These are phyloP conservation scores for Podospora comata DNA, from an alignment of 495 filamentous ascomycete genomes.

Conservation along the genomic window DNA sequence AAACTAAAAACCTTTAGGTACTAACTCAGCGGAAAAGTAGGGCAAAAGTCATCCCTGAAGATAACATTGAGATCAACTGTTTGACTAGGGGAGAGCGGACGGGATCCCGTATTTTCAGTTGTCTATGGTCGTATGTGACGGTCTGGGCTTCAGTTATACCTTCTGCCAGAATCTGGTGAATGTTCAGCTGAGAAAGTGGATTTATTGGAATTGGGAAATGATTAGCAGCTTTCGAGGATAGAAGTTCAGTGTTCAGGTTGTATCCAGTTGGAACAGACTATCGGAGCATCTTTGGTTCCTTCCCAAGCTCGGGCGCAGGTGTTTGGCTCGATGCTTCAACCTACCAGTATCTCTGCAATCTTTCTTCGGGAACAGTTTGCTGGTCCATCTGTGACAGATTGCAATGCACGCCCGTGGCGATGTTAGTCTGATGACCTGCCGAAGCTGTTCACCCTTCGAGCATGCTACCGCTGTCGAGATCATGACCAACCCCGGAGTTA, in stretches of 20 bases:
- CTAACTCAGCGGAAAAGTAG: too few species aligned
- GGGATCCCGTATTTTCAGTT: conserved; percentile 43
- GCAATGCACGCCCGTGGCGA: neutral
- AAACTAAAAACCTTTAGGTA: too few species aligned
- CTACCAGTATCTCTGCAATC: too few species aligned
- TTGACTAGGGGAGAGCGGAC: conserved; percentile 52
- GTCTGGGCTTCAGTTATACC: neutral
- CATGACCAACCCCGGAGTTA: neutral
- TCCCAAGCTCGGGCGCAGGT: too few species aligned
- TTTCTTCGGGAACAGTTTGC: too few species aligned
- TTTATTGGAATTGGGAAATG: neutral
- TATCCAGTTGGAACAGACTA: too few species aligned
- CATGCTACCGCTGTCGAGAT: neutral
- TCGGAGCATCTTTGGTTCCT: too few species aligned
- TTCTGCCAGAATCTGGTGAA: too few species aligned
- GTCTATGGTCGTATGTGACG: conserved; percentile 7
- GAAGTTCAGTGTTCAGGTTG: too few species aligned
- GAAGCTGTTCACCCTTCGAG: neutral
- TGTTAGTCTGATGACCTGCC: neutral
- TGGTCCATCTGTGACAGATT: neutral
- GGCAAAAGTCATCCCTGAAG: too few species aligned
- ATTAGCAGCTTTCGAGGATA: too few species aligned
- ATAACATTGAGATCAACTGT: conserved; percentile 19
- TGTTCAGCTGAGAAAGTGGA: neutral
- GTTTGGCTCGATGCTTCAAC: too few species aligned